phyloP scores from a whole-genome alignment of 2,329 filamentous ascomycete genomes.

The Cladophialophora chaetospira region DNA sequence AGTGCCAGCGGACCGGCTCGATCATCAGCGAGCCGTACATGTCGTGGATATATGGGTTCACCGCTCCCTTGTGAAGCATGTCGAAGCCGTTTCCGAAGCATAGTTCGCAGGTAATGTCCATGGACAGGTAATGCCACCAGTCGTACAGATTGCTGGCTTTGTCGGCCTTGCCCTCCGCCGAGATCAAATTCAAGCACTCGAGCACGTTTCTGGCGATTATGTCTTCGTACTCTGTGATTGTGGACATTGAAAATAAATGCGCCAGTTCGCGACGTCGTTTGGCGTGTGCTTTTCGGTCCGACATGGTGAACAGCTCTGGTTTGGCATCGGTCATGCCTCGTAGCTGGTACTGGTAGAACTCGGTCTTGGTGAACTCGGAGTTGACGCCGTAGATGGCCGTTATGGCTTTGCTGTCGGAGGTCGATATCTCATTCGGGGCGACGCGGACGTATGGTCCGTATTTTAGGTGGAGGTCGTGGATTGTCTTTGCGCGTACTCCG shows the following conservation, averaged over 20 bases:
- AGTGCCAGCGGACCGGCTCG: conserved; percentile 13
- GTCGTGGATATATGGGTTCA: conserved; percentile 12
- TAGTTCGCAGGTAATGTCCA: conserved; percentile 16
- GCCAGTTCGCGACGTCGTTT: conserved; percentile 14
- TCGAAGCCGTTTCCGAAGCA: conserved; percentile 10
- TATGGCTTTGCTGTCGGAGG: conserved; percentile 11
- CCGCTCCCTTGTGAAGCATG: conserved; percentile 11
- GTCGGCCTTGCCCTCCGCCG: conserved; percentile 2
- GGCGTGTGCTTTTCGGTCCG: conserved; percentile 10
- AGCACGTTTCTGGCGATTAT: conserved; percentile 8
- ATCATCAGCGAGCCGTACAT: conserved; percentile 14
- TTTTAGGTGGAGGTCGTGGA: conserved; percentile 11
- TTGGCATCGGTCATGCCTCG: conserved; percentile 1
- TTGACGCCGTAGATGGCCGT: conserved; percentile 15
- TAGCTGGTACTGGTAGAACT: conserved; percentile 12
- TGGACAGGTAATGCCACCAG: conserved; percentile 19
- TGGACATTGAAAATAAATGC: conserved; percentile 13
- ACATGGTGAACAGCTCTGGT: conserved; percentile 14
- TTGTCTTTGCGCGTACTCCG: conserved; percentile 10
- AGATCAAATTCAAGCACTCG: conserved; percentile 10
- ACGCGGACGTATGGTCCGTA: conserved; percentile 8
- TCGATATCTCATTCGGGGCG: conserved; percentile 10
- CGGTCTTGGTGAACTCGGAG: conserved; percentile 16
- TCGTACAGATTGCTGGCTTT: conserved; percentile 15
- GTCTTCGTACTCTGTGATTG: conserved; percentile 12